These are phyloP conservation scores for Tillandsia fasciculata DNA, from an alignment of 176 grass and related monocot species.

Conservation along the genomic window DNA sequence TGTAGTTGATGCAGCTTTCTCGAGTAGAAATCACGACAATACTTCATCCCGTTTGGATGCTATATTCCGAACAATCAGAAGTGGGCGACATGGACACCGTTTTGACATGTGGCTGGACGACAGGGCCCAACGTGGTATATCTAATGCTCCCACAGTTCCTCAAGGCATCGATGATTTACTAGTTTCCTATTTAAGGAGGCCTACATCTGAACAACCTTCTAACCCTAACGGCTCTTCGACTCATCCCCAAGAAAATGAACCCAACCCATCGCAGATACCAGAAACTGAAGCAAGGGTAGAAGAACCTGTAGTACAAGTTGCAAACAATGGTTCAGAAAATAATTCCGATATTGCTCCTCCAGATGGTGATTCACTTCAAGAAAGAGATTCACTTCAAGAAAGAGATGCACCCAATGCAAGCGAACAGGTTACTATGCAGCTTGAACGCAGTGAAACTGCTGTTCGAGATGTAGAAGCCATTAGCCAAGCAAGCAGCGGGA, in stretches of 20 bases:
- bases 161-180: constrained; percentile 89
- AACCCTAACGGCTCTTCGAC: constrained; percentile 30
- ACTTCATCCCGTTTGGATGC: constrained; percentile 86
- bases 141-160: constrained; percentile 53
- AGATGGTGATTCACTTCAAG: constrained; percentile 41
- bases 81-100: constrained; percentile 70
- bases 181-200: constrained; percentile 73
- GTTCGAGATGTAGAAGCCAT: constrained; percentile 81
- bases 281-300: constrained; percentile 58
- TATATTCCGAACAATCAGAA: constrained; percentile 85
- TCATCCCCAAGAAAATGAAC: constrained; percentile 38
- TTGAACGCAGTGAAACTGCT: constrained; percentile 60
- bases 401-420: constrained; percentile 47
- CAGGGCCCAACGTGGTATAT: constrained; percentile 52
- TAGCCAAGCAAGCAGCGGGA: constrained; percentile 95
- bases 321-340: constrained; percentile 42
- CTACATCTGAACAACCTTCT: constrained; percentile 44
- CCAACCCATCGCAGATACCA: constrained; percentile 35
- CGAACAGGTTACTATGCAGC: constrained; percentile 81
- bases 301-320: constrained; percentile 22
- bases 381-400: constrained; percentile 9
- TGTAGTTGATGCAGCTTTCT: constrained; percentile 80
- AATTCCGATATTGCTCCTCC: constrained; percentile 33
- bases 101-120: constrained; percentile 98
- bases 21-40: constrained; percentile 78